phyloP scores from a whole-genome alignment of 2,329 filamentous ascomycete genomes.

The Cercospora sp. region DNA sequence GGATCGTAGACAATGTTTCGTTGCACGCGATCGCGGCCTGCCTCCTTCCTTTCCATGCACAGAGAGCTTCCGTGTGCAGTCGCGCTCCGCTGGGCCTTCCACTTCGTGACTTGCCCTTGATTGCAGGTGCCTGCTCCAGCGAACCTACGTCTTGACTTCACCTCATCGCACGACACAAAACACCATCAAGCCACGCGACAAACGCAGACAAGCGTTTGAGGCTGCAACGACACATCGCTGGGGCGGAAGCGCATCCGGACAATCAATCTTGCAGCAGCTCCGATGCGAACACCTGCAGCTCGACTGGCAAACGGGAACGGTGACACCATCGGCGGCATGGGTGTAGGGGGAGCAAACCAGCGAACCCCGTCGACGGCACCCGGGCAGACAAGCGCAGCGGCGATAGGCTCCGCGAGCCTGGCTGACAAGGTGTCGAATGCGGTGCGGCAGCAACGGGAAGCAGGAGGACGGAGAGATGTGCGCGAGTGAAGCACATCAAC shows the following conservation, averaged over 20 bases:
- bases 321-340: slow-evolving; percentile 11
- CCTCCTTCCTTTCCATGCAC: neutral
- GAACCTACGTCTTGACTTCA: neutral
- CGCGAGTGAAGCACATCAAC: neutral
- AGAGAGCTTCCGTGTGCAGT: neutral
- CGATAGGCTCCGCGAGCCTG: slow-evolving; percentile 1
- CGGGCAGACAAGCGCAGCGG: neutral
- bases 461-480: neutral
- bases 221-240: neutral
- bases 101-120: neutral
- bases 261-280: slow-evolving; percentile 14
- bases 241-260: slow-evolving; percentile 9
- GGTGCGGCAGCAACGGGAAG: neutral
- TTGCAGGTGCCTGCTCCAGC: neutral
- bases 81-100: neutral
- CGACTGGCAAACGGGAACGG: slow-evolving; percentile 14
- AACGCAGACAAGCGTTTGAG: neutral
- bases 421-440: neutral
- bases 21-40: neutral
- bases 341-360: slow-evolving; percentile 14
- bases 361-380: slow-evolving; percentile 2
- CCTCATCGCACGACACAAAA: neutral
- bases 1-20: neutral
- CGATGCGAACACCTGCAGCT: slow-evolving; percentile 13
- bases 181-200: neutral